Evolutionary conservation across 1,284 basidiomycete genomes (phyloP), one percentile per base, ranked within the genome.

Genomic region (Irpex sp.): DNA sequence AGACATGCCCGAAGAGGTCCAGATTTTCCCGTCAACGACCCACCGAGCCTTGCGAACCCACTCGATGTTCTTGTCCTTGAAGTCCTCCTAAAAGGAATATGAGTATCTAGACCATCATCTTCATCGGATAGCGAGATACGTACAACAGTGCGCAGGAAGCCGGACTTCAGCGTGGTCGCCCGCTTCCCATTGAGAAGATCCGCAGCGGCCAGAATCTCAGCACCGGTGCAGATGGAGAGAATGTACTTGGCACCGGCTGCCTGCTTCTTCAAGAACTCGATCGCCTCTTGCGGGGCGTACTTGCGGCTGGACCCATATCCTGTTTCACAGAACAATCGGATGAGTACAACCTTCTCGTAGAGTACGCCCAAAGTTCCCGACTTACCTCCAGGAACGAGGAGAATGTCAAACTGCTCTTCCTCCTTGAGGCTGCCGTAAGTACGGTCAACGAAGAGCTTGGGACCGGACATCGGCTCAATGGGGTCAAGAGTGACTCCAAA

Each of bases 161-260:
- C 55, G 0, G 63, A 60, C 69, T 82, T 82, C 66, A 81, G 81
- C 19, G 80, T 79, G 3, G 80, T 82, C 13, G 80, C 81, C 5
- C 70, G 71, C 59, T 70, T 73, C 5, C 79, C 79, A 49, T 81
- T 78, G 5, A 83, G 70, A 1, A 81, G 65, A 0, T 79, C 80
- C 1, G 80, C 75, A 1, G 70, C 73, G 1, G 80, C 80, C 0
- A 76, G 74, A 34, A 81, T 44, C 37, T 72, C 68, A 11, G 79
- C 75, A 11, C 81, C 82, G 3, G 78, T 81, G 67, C 82, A 82
- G 1, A 81, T 77, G 2, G 80, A 79, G 59, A 82, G 67, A 15
- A 82, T 65, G 65, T 81, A 80, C 57, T 74, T 73, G 2, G 81
- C 70, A 2, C 70, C 68, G 1, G 78, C 76, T 52, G 77, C 78